Base-by-base conservation (phyloP, 169 alveolate genomes). In the Plasmodium inui region DNA sequence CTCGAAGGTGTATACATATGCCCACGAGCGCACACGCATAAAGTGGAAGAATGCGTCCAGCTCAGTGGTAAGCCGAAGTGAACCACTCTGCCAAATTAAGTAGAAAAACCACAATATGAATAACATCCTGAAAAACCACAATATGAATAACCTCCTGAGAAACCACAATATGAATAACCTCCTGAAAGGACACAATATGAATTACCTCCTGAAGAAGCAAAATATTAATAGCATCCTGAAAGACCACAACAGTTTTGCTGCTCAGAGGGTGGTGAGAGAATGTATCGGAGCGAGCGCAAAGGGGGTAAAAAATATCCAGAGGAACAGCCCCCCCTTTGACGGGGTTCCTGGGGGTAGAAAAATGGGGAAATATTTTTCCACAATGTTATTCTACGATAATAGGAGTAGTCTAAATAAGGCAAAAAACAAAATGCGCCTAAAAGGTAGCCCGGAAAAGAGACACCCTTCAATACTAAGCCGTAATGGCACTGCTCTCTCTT, bases 211-310 rank as follows among this genome's bases (percentile, higher is more conserved):
- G 37, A 50, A 14, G 14, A 19, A 28, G 9, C 76, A 26, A 53
- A 84, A 72, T 50, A 72, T 84, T 84, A 30, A 84, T 34, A 22
- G 8, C 39, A 39, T 84, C 73, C 30, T 84, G 44, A 84, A 71
- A 67, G 83, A 41, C 9, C 74, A 22, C 28, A 82, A 83, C 37
- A 41, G 34, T 53, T 44, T 76, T 34, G 57, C 41, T n/a, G 79
- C 76, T 30, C 74, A 50, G 30, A 72, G 67, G 73, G 41, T 84
- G 30, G 41, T 26, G 19, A 73, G 26, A 8, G 61, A 71, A 17
- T 28, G 34, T 19, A 50, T 74, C 61, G 32, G 32, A 4, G n/a
- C 22, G n/a, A 84, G 80, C 57, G 44, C 41, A 84, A 46, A 72
- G 28, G 70, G 83, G 14, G 41, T 72, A 84, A 72, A 50, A 50